A percentile compares a stretch with the other conserved stretches of the same genome.
Evolutionary conservation across 305 asterid species (phyloP).

Genomic region (Fraxinus dipetala): DNA sequence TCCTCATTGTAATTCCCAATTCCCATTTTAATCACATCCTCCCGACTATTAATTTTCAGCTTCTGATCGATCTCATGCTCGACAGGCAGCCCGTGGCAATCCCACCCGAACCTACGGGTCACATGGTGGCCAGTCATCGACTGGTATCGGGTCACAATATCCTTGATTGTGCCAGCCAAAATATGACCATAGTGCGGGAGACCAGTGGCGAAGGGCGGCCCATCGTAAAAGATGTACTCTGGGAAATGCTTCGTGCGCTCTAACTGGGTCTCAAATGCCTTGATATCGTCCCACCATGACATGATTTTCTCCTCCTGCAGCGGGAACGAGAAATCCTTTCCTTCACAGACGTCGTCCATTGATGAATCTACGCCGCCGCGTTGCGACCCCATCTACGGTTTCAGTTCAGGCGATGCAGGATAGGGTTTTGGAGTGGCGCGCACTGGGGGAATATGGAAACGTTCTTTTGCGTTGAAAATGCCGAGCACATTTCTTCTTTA

Average conservation of each 20-base stretch:
- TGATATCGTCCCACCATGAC: constrained; percentile 60
- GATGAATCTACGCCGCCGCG: constrained; percentile 24
- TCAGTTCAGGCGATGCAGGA: constrained; percentile 2
- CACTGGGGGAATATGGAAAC: neutral
- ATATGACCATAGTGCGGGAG: constrained; percentile 95
- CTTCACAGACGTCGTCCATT: constrained; percentile 95
- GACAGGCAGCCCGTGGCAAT: constrained; percentile 94
- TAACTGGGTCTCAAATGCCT: constrained; percentile 82
- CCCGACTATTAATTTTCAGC: constrained; percentile 59
- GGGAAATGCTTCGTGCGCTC: constrained; percentile 61
- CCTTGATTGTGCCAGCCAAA: constrained; percentile 89
- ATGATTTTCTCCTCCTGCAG: constrained; percentile 65
- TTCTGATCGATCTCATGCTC: constrained; percentile 81
- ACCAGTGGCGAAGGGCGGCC: constrained; percentile 98
- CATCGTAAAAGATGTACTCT: constrained; percentile 88
- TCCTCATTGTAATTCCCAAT: constrained; percentile 78
- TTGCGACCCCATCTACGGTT: constrained; percentile 6
- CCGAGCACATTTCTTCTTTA: neutral
- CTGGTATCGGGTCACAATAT: constrained; percentile 86
- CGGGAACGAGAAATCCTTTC: constrained; percentile 87
- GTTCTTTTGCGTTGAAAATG: neutral
- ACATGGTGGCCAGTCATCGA: constrained; percentile 95
- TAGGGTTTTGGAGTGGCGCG: constrained; percentile 35
- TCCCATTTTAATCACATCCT: constrained; percentile 78
- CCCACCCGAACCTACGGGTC: constrained; percentile 95